Percentiles rank a stretch among this genome's conserved stretches.
Evolutionary conservation across 306 rosid genomes (phyloP).

Genomic region (Quercus suber): DNA sequence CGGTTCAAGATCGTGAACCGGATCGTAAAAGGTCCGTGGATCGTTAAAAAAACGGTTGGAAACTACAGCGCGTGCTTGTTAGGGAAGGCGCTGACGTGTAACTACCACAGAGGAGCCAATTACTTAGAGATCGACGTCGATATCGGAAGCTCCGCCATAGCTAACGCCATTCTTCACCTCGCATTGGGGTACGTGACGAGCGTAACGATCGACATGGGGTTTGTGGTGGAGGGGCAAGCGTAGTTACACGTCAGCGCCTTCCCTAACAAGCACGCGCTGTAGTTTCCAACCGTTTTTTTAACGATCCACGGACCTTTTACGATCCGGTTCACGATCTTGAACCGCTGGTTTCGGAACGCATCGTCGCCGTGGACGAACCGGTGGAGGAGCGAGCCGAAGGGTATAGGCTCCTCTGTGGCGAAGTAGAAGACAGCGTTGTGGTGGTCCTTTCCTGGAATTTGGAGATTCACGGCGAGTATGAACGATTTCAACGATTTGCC

Average conservation of each 20-base stretch:
- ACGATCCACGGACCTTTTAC: conserved; percentile 97
- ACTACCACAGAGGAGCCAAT: conserved; percentile 68
- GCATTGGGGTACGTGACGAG: conserved; percentile 80
- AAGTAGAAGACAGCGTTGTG: conserved; percentile 90
- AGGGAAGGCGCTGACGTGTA: conserved; percentile 86
- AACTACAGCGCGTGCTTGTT: conserved; percentile 76
- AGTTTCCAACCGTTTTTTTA: conserved; percentile 75
- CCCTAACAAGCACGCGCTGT: conserved; percentile 82
- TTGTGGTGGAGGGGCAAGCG: conserved; percentile 79
- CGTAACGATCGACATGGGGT: conserved; percentile 88
- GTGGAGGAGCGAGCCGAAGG: conserved; percentile 54
- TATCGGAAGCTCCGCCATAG: conserved; percentile 82
- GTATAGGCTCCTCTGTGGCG: conserved; percentile 67
- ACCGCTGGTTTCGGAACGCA: conserved; percentile 70
- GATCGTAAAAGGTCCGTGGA: conserved; percentile 97
- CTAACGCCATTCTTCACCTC: conserved; percentile 74
- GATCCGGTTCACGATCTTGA: conserved; percentile 88
- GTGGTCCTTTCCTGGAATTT: conserved; percentile 83
- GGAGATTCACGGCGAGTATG: conserved; percentile 80
- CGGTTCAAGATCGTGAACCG: conserved; percentile 90
- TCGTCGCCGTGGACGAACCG: conserved; percentile 84
- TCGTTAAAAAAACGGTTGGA: conserved; percentile 81
- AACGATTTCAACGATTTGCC: conserved; percentile 65
- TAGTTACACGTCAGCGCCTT: conserved; percentile 86
- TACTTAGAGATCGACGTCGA: conserved; percentile 88